phyloP scores from a whole-genome alignment of 2,329 filamentous ascomycete species.

The Neonectria coccinea region DNA sequence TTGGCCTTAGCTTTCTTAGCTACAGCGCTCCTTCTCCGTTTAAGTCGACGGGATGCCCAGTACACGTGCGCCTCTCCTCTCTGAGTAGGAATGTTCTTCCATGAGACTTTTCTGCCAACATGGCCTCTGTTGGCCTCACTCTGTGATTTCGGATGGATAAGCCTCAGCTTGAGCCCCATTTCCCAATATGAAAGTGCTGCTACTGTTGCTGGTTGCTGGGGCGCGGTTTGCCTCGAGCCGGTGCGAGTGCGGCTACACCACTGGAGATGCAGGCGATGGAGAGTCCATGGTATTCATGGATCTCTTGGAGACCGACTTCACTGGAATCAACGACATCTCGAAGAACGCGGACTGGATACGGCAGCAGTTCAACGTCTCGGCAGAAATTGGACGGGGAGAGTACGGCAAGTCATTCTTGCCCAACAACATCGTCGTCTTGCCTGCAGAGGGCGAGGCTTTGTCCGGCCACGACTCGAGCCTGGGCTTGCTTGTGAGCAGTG shows the following conservation, averaged over 20 bases:
- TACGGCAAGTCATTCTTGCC: slow-evolving; percentile 74
- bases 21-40: background rate
- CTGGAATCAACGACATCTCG: slow-evolving; percentile 62
- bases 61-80: background rate
- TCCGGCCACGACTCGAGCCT: slow-evolving; percentile 63
- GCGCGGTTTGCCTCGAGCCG: slow-evolving; percentile 51
- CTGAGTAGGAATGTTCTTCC: background rate
- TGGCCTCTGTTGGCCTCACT: background rate
- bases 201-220: slow-evolving; percentile 28
- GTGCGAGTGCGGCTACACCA: slow-evolving; percentile 80
- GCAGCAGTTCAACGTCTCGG: slow-evolving; percentile 75
- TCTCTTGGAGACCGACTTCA: slow-evolving; percentile 78
- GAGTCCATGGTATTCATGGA: slow-evolving; percentile 72
- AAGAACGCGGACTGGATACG: slow-evolving; percentile 71
- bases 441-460: slow-evolving; percentile 56
- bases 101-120: background rate
- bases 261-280: slow-evolving; percentile 57
- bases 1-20: background rate
- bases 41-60: background rate
- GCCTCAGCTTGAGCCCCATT: background rate
- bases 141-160: too few species aligned
- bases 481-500: slow-evolving; percentile 65
- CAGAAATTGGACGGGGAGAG: slow-evolving; percentile 67
- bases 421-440: slow-evolving; percentile 66
- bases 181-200: slow-evolving; percentile 24